Conservation (phyloP, 768 basidiomycete genomes). For the Lyophyllum atratum region DNA sequence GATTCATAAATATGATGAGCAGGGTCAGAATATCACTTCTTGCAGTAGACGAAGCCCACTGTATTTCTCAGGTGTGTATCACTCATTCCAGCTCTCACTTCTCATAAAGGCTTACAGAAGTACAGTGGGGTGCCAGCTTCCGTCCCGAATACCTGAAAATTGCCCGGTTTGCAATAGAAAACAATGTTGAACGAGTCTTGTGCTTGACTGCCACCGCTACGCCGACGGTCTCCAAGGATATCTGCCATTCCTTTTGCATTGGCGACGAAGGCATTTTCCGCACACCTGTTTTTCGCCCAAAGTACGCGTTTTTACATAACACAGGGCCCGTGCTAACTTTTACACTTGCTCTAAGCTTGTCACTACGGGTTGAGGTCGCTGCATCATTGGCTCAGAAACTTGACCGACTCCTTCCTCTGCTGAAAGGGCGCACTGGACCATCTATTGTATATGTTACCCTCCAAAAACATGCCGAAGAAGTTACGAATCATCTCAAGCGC, state of each 20-base stretch:
- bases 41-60: conserved; percentile 53
- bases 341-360: conserved; percentile 5
- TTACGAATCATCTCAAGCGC: conserved; percentile 2
- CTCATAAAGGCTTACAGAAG: not conserved
- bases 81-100: not conserved
- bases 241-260: conserved; percentile 12
- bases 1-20: conserved; percentile 35
- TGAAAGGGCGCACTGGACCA: conserved; percentile 8
- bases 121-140: conserved; percentile 18
- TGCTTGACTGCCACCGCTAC: conserved; percentile 19
- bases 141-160: conserved; percentile 18
- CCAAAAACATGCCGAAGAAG: conserved; percentile 13
- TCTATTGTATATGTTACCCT: conserved; percentile 19
- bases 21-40: conserved; percentile 44
- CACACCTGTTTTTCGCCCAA: conserved; percentile 14
- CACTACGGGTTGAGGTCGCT: conserved; percentile 10
- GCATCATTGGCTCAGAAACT: conserved; percentile 10
- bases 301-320: conserved; percentile 2
- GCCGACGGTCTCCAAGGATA: conserved; percentile 8
- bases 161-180: conserved; percentile 14
- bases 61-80: conserved; percentile 40
- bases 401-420: conserved; percentile 9
- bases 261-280: conserved; percentile 13
- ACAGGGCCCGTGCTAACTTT: not conserved
- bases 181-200: conserved; percentile 14